phyloP scores from a whole-genome alignment of 257 asterid species.

The Fraxinus pennsylvanica region DNA sequence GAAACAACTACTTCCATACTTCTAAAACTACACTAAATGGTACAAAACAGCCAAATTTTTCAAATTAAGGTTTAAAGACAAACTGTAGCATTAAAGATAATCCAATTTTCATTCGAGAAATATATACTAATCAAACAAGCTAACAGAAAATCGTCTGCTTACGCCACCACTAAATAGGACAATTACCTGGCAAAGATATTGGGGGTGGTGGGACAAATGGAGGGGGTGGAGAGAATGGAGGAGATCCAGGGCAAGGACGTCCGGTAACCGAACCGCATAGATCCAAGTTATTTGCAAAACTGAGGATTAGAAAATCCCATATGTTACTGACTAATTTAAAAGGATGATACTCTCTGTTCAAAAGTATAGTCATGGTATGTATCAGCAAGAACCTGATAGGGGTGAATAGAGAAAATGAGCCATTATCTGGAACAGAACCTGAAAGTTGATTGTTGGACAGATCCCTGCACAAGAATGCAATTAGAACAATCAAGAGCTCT shows the following conservation, averaged over 20 bases:
- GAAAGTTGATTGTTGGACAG: slow-evolving; percentile 84
- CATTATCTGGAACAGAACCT: slow-evolving; percentile 92
- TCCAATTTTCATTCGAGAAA: neutral
- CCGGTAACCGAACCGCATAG: slow-evolving; percentile 97
- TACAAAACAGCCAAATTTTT: neutral
- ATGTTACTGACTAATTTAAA: slow-evolving; percentile 26
- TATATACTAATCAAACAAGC: neutral
- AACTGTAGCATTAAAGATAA: neutral
- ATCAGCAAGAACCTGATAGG: slow-evolving; percentile 71
- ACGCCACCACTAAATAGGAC: neutral
- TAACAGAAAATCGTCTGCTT: neutral
- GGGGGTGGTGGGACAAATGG: slow-evolving; percentile 94
- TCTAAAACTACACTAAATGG: neutral
- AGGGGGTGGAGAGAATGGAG: slow-evolving; percentile 99
- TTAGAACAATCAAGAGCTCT: slow-evolving; percentile 5
- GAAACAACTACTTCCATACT: neutral
- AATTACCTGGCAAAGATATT: slow-evolving; percentile 71
- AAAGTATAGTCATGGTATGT: slow-evolving; percentile 7
- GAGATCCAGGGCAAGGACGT: slow-evolving; percentile 97
- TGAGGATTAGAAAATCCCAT: slow-evolving; percentile 31
- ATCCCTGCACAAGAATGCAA: slow-evolving; percentile 58
- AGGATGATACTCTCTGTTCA: slow-evolving; percentile 5
- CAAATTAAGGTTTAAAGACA: neutral
- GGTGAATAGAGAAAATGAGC: slow-evolving; percentile 91
- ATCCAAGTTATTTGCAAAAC: slow-evolving; percentile 92